phyloP scores from a whole-genome alignment of 495 filamentous ascomycete genomes.

The Recurvomyces mirabilis region DNA sequence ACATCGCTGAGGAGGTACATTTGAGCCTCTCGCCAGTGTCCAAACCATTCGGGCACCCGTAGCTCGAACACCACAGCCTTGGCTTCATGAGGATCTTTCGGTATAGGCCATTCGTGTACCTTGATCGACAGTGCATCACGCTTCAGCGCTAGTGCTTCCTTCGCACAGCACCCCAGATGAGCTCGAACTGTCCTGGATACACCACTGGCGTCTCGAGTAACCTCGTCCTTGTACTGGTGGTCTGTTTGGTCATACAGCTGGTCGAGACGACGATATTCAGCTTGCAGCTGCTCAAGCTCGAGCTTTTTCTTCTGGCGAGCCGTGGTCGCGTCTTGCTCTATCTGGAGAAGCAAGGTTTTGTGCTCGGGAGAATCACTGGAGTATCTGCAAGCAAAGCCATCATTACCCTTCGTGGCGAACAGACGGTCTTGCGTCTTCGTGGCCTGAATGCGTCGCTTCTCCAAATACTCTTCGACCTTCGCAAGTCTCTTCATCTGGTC shows the following conservation, averaged over 20 bases:
- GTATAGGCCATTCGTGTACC: slow-evolving; percentile 54
- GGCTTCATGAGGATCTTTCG: slow-evolving; percentile 25
- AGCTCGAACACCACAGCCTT: slow-evolving; percentile 51
- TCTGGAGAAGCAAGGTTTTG: too few species aligned
- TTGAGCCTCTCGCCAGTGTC: slow-evolving; percentile 45
- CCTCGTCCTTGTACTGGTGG: too few species aligned
- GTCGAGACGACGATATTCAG: too few species aligned
- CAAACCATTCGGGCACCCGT: slow-evolving; percentile 34
- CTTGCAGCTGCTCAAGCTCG: too few species aligned
- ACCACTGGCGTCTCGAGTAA: too few species aligned
- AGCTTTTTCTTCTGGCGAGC: too few species aligned
- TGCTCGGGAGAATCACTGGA: too few species aligned
- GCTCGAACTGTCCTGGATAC: too few species aligned
- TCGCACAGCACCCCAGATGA: too few species aligned
- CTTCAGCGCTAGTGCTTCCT: too few species aligned
- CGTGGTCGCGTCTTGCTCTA: too few species aligned
- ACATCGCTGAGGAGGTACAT: slow-evolving; percentile 29
- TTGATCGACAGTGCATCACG: slow-evolving; percentile 36
- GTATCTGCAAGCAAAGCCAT: slow-evolving; percentile 44
- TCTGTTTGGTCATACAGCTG: too few species aligned
- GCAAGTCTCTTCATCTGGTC: slow-evolving; percentile 31
- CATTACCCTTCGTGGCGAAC: slow-evolving; percentile 26
- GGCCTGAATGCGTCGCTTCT: slow-evolving; percentile 17
- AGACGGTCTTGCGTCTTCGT: slow-evolving; percentile 21
- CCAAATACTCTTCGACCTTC: slow-evolving; percentile 33